Evolutionary conservation across 2,329 filamentous ascomycete species (phyloP).

Genomic region (Mariannaea sp.): DNA sequence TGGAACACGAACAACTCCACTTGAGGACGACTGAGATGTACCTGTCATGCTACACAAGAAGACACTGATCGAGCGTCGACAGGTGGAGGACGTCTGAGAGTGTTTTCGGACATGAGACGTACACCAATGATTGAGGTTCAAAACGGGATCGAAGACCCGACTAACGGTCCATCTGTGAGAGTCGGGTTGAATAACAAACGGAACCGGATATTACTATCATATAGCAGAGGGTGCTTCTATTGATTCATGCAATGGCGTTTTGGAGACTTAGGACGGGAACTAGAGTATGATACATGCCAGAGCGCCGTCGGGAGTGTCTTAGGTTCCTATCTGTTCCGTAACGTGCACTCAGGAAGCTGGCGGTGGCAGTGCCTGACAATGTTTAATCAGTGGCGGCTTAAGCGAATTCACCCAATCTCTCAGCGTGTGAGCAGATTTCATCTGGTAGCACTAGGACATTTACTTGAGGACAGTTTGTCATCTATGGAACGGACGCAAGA

Average conservation of each 20-base stretch:
- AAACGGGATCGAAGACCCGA: constrained; percentile 1
- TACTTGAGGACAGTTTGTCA: too few relatives aligned
- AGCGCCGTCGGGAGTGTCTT: too few relatives aligned
- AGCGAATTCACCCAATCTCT: constrained; percentile 5
- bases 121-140: too few relatives aligned
- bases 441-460: background rate
- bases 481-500: too few relatives aligned
- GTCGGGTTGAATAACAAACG: too few relatives aligned
- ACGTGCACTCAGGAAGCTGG: too few relatives aligned
- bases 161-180: constrained; percentile 2
- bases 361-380: constrained; percentile 19
- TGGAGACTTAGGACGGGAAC: background rate
- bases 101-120: too few relatives aligned
- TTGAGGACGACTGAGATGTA: constrained; percentile 11
- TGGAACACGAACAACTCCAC: constrained; percentile 6
- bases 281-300: too few relatives aligned
- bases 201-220: too few relatives aligned
- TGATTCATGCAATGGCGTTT: background rate
- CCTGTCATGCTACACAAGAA: too few relatives aligned
- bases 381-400: constrained; percentile 7
- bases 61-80: background rate
- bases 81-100: constrained; percentile 1
- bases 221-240: background rate
- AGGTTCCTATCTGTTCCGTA: too few relatives aligned
- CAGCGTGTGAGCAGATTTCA: background rate